Evolutionary conservation across 148 eudicot species (phyloP).

Genomic region (Fagopyrum homotropicum): DNA sequence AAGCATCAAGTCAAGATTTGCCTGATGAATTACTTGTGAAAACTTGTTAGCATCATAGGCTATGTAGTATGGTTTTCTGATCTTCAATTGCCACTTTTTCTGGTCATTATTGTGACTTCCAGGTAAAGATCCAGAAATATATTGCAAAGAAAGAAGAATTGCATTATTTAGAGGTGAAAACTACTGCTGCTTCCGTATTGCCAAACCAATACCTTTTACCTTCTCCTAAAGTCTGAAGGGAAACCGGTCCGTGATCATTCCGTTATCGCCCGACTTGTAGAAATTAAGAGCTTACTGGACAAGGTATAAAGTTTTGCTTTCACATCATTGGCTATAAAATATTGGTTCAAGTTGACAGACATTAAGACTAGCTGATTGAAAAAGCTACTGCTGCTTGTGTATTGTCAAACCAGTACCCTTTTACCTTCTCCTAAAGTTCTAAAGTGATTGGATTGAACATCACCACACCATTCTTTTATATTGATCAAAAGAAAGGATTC

Average conservation of each 20-base stretch:
- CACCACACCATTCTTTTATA: no score
- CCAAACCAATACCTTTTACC: conserved; percentile 87
- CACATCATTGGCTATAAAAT: not conserved
- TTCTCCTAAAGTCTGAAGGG: conserved; percentile 97
- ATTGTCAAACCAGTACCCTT: no score
- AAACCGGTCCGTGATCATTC: conserved; percentile 88
- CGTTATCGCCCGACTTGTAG: conserved; percentile 79
- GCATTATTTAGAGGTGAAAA: conserved; percentile 85
- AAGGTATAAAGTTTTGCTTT: conserved; percentile 36
- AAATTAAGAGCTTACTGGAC: conserved; percentile 70
- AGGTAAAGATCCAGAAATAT: conserved; percentile 47
- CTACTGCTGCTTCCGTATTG: conserved; percentile 63
- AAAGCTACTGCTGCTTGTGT: no score
- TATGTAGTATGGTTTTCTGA: not conserved
- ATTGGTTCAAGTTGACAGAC: not conserved
- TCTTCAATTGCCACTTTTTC: not conserved
- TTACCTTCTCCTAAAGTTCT: not conserved
- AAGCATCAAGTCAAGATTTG: not conserved
- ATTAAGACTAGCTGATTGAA: not conserved
- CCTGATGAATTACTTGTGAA: not conserved
- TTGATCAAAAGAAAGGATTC: no score
- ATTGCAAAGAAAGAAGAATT: conserved; percentile 43
- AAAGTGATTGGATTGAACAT: conserved; percentile 28
- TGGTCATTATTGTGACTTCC: conserved; percentile 7
- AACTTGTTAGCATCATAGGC: not conserved